These are phyloP conservation scores for Sordaria brevicollis DNA, from an alignment of 495 filamentous ascomycete genomes.

Conservation along the genomic window DNA sequence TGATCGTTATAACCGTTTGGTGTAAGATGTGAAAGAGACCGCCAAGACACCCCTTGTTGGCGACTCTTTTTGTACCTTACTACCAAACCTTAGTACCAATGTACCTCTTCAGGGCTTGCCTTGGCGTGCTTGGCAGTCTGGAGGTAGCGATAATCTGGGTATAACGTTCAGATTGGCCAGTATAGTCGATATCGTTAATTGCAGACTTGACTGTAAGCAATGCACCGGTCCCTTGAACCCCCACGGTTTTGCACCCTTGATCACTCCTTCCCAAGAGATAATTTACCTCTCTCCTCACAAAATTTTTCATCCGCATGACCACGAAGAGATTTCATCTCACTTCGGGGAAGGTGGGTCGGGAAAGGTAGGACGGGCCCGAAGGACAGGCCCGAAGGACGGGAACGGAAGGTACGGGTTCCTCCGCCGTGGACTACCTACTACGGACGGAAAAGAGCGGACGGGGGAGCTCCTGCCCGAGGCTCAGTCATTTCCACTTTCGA, in stretches of 20 bases:
- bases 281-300: neutral
- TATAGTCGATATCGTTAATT: no score
- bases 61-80: no score
- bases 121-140: no score
- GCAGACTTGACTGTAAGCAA: no score
- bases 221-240: neutral
- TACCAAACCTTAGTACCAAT: no score
- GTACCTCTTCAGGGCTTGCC: no score
- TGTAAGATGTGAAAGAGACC: no score
- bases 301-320: neutral
- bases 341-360: no score
- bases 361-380: neutral
- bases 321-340: neutral
- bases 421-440: neutral
- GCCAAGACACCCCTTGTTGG: no score
- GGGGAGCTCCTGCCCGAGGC: neutral
- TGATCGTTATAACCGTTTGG: no score
- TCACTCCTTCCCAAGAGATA: neutral
- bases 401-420: neutral
- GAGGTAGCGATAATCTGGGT: no score
- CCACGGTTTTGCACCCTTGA: neutral
- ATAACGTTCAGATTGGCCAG: no score
- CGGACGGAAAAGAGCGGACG: neutral
- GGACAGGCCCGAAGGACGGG: neutral
- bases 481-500: neutral